phyloP scores from a whole-genome alignment of 192 early-diverging fungal genomes.

The Podila verticillata region DNA sequence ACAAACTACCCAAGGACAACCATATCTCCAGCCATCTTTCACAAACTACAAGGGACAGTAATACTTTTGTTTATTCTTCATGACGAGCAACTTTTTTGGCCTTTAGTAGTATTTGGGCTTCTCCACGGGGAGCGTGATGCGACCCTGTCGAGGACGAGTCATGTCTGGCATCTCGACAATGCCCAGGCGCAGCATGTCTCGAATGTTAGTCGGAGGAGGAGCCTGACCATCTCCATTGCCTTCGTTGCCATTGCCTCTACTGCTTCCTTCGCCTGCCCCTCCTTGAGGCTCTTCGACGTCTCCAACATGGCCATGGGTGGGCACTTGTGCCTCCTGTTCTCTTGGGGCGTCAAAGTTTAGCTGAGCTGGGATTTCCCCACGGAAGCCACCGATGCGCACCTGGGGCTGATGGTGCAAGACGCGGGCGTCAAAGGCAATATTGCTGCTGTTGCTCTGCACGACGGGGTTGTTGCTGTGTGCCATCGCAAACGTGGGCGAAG shows the following conservation, averaged over 20 bases:
- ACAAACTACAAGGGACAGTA: not conserved
- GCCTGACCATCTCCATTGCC: not conserved
- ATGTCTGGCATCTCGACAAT: not conserved
- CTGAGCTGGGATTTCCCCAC: not conserved
- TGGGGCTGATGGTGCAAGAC: not conserved
- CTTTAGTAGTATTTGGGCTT: constrained; percentile 23
- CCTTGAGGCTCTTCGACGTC: not conserved
- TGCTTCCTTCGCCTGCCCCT: not conserved
- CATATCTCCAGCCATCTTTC: too few relatives aligned
- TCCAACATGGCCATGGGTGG: not conserved
- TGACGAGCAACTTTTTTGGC: not conserved
- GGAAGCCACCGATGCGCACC: constrained; percentile 34
- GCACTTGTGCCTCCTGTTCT: not conserved
- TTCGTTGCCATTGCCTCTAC: too few relatives aligned
- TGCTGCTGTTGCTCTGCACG: not conserved
- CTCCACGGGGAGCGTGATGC: constrained; percentile 32
- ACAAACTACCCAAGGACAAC: too few relatives aligned
- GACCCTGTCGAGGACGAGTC: constrained; percentile 4
- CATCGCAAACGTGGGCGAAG: not conserved
- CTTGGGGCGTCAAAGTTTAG: not conserved
- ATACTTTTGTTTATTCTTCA: not conserved
- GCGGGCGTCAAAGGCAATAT: constrained; percentile 11
- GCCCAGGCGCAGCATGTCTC: constrained; percentile 7
- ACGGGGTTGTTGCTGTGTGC: not conserved
- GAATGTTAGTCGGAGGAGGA: not conserved